A percentile compares a stretch with the other conserved stretches of the same genome.
Evolutionary conservation across 2,329 filamentous ascomycete genomes (phyloP).

Genomic region (Cytospora schulzeri): DNA sequence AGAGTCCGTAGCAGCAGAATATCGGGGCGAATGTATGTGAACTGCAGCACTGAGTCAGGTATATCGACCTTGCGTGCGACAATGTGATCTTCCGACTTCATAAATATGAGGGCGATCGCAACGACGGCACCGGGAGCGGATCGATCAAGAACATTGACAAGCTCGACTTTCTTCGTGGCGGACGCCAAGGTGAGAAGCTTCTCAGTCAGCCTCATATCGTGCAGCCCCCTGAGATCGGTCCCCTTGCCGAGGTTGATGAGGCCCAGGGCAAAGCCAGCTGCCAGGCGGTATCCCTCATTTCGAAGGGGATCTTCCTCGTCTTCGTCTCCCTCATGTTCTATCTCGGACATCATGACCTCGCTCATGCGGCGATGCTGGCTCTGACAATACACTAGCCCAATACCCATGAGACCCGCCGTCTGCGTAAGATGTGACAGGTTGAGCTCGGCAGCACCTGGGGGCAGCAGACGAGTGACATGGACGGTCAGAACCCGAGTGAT

Average conservation of each 20-base stretch:
- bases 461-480: constrained; percentile 92
- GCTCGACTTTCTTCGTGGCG: constrained; percentile 84
- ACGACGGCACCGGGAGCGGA: constrained; percentile 92
- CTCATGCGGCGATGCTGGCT: constrained; percentile 98
- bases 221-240: constrained; percentile 80
- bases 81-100: constrained; percentile 90
- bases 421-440: constrained; percentile 93
- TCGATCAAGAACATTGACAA: constrained; percentile 90
- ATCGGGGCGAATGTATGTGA: constrained; percentile 93
- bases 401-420: constrained; percentile 95
- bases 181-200: constrained; percentile 84
- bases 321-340: constrained; percentile 80
- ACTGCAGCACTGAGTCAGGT: constrained; percentile 85
- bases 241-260: constrained; percentile 95
- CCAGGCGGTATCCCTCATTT: constrained; percentile 94
- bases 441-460: constrained; percentile 86
- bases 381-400: constrained; percentile 89
- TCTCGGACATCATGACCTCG: constrained; percentile 97
- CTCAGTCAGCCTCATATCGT: constrained; percentile 92
- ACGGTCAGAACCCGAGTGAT: constrained; percentile 93
- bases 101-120: constrained; percentile 87
- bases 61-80: constrained; percentile 92
- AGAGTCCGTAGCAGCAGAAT: constrained; percentile 88
- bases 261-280: constrained; percentile 89
- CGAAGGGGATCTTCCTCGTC: constrained; percentile 84